Conservation (phyloP, 106 monocot species). For the Dendrobium catenatum region DNA sequence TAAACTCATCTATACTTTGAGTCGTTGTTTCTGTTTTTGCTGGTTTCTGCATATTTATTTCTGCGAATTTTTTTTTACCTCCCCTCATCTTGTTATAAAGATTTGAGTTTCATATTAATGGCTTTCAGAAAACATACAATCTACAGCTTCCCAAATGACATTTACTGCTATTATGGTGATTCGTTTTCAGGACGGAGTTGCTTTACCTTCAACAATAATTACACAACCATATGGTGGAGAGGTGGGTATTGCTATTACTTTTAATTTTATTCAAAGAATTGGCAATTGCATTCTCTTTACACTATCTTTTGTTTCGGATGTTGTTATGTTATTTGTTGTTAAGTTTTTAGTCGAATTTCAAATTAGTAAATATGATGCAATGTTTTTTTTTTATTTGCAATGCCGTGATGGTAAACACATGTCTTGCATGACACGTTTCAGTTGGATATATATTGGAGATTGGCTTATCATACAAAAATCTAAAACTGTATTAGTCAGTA, state of each 20-base stretch:
- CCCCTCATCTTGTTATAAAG: background rate
- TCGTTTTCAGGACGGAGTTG: constrained; percentile 81
- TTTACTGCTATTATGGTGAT: background rate
- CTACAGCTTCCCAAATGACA: background rate
- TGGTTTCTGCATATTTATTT: background rate
- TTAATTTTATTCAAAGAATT: background rate
- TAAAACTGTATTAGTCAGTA: background rate
- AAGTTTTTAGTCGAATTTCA: background rate
- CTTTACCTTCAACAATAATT: constrained; percentile 78
- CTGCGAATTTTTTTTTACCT: background rate
- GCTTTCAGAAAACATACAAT: background rate
- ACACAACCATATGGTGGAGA: constrained; percentile 96
- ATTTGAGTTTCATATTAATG: background rate
- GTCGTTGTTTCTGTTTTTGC: background rate
- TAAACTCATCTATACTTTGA: background rate
- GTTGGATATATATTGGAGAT: background rate
- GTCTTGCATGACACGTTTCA: background rate
- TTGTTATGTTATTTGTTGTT: background rate
- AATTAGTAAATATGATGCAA: background rate
- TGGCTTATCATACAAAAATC: background rate
- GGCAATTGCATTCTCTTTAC: background rate
- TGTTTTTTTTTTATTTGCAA: background rate
- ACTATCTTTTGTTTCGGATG: background rate
- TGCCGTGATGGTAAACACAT: background rate
- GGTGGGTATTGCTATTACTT: constrained; percentile 34